Conservation (phyloP, 176 grass and related monocot species). For the Hsuehochloa calcarea region DNA sequence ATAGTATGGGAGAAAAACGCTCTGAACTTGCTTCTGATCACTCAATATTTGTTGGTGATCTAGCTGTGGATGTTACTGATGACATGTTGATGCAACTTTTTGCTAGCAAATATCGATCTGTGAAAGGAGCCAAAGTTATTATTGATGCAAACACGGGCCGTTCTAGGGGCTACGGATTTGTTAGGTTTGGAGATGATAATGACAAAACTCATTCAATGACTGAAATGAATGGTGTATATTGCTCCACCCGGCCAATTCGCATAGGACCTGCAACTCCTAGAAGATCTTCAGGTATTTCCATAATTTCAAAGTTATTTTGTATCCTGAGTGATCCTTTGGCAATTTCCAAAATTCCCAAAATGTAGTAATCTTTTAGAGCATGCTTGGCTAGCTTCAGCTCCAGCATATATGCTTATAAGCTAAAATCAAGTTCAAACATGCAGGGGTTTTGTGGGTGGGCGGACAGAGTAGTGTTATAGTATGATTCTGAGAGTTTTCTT, state of each 20-base stretch:
- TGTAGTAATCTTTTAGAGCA: not conserved
- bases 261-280: slow-evolving; percentile 67
- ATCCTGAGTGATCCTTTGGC: not conserved
- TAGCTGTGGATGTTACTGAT: slow-evolving; percentile 67
- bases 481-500: not conserved
- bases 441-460: not conserved
- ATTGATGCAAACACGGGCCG: slow-evolving; percentile 67
- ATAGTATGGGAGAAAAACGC: slow-evolving; percentile 66
- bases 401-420: not conserved
- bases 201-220: slow-evolving; percentile 56
- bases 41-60: slow-evolving; percentile 74
- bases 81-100: slow-evolving; percentile 54
- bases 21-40: slow-evolving; percentile 58
- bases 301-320: not conserved
- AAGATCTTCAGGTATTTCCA: slow-evolving; percentile 54
- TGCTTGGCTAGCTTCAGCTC: not conserved
- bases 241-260: slow-evolving; percentile 58
- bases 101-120: slow-evolving; percentile 63
- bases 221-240: slow-evolving; percentile 69
- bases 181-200: slow-evolving; percentile 68
- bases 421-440: not conserved
- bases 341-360: not conserved
- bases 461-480: not conserved
- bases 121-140: slow-evolving; percentile 75
- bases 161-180: slow-evolving; percentile 66